phyloP scores from a whole-genome alignment of 441 rosid genomes.

The Croton setiger region DNA sequence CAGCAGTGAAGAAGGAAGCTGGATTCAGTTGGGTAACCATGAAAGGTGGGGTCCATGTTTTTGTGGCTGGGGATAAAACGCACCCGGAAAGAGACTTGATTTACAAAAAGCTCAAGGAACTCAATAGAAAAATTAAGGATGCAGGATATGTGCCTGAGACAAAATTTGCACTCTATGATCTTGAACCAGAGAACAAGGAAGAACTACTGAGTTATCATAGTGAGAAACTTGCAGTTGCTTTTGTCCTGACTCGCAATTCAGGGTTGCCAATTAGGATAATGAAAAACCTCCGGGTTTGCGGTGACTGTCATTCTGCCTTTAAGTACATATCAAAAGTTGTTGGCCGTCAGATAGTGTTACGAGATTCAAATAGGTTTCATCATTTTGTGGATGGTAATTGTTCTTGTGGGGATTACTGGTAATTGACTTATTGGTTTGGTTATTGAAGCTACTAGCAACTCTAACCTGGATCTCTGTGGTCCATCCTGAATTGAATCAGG shows the following conservation, averaged over 20 bases:
- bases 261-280: slow-evolving; percentile 72
- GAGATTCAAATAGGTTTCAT: slow-evolving; percentile 89
- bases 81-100: slow-evolving; percentile 62
- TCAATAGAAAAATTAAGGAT: slow-evolving; percentile 60
- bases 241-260: slow-evolving; percentile 57
- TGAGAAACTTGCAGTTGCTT: slow-evolving; percentile 83
- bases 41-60: slow-evolving; percentile 82
- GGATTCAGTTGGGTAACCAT: slow-evolving; percentile 93
- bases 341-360: slow-evolving; percentile 52
- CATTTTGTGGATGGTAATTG: slow-evolving; percentile 75
- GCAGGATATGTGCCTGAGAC: slow-evolving; percentile 79
- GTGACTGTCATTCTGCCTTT: slow-evolving; percentile 79
- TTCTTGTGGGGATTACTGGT: slow-evolving; percentile 86
- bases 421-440: slow-evolving; percentile 18
- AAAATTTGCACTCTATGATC: slow-evolving; percentile 65
- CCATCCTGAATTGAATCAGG: not conserved
- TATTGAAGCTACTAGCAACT: not conserved
- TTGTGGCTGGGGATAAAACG: slow-evolving; percentile 69
- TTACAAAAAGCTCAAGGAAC: slow-evolving; percentile 66
- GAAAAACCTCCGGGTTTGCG: slow-evolving; percentile 83
- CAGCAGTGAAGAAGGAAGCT: slow-evolving; percentile 81
- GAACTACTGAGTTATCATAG: slow-evolving; percentile 76
- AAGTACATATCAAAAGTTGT: slow-evolving; percentile 71
- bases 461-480: not conserved
- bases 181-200: slow-evolving; percentile 79